phyloP scores from a whole-genome alignment of 345 rosid genomes.

The Streptanthus diversifolius region DNA sequence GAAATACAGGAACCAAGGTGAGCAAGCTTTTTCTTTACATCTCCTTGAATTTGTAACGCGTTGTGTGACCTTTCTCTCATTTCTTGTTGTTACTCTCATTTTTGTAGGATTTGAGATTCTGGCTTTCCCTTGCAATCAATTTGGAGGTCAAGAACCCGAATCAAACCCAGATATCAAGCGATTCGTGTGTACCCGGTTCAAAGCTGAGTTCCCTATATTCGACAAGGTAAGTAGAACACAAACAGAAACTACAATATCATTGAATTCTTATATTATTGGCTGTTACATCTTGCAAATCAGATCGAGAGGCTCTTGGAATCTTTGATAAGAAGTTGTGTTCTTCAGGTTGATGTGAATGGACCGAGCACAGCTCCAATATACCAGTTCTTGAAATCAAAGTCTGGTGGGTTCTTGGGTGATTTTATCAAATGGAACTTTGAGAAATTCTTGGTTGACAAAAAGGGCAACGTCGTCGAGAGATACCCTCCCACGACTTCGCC shows the following conservation, averaged over 20 bases:
- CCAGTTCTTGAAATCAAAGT: conserved; percentile 74
- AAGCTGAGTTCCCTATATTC: conserved; percentile 84
- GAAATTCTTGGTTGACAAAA: conserved; percentile 86
- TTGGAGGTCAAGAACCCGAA: conserved; percentile 84
- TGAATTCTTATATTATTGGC: neutral
- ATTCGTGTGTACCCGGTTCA: conserved; percentile 68
- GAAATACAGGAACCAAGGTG: conserved; percentile 88
- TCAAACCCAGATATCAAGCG: conserved; percentile 68
- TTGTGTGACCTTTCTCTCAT: neutral
- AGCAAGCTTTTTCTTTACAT: neutral
- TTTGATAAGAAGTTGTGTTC: conserved; percentile 1
- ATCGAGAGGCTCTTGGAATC: neutral
- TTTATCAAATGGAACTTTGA: conserved; percentile 88
- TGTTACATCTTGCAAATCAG: neutral
- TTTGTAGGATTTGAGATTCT: conserved; percentile 73
- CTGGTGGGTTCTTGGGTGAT: conserved; percentile 76
- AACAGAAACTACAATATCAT: neutral
- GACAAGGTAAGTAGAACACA: conserved; percentile 48
- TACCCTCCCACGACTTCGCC: conserved; percentile 94
- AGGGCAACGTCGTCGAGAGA: conserved; percentile 75
- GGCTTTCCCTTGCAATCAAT: conserved; percentile 95
- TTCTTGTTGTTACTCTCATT: neutral
- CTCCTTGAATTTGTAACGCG: neutral
- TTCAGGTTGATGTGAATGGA: conserved; percentile 85
- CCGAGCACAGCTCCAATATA: conserved; percentile 78